These are phyloP conservation scores for Dactylellina haptotyla DNA, from an alignment of 2,329 filamentous ascomycete genomes.

Conservation along the genomic window DNA sequence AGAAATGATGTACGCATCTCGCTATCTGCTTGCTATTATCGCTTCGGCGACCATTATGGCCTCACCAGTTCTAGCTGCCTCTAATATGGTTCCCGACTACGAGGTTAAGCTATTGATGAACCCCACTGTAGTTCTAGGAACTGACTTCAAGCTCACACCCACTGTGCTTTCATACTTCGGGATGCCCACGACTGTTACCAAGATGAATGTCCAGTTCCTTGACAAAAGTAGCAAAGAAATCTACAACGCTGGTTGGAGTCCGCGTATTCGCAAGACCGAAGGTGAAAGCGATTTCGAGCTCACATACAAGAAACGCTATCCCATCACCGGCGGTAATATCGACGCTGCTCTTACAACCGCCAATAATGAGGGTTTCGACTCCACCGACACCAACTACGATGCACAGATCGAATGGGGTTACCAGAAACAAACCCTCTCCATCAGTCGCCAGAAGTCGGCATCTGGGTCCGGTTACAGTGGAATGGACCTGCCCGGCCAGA, in stretches of 20 bases:
- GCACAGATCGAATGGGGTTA: constrained; percentile 62
- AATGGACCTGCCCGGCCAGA: constrained; percentile 57
- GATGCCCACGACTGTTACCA: constrained; percentile 59
- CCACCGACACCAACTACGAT: constrained; percentile 58
- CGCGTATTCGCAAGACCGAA: constrained; percentile 61
- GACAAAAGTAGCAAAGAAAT: constrained; percentile 60
- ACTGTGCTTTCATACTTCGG: constrained; percentile 59
- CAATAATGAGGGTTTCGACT: constrained; percentile 60
- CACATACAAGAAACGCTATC: constrained; percentile 63
- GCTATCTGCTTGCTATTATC: constrained; percentile 10
- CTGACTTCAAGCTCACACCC: constrained; percentile 59
- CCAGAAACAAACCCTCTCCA: constrained; percentile 61
- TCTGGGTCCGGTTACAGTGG: constrained; percentile 57
- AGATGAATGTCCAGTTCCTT: constrained; percentile 62
- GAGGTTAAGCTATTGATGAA: constrained; percentile 61
- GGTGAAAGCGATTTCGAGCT: constrained; percentile 60
- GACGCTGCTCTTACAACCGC: constrained; percentile 59
- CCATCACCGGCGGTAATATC: constrained; percentile 58
- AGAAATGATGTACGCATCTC: constrained; percentile 8
- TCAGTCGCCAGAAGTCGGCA: constrained; percentile 59
- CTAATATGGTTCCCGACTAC: constrained; percentile 59
- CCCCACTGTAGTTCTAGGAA: constrained; percentile 59
- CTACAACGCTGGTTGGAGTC: constrained; percentile 60
- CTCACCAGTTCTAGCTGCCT: constrained; percentile 10
- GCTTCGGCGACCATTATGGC: constrained; percentile 13